phyloP scores from a whole-genome alignment of 106 monocot genomes.

The Dendrobium huoshanense region DNA sequence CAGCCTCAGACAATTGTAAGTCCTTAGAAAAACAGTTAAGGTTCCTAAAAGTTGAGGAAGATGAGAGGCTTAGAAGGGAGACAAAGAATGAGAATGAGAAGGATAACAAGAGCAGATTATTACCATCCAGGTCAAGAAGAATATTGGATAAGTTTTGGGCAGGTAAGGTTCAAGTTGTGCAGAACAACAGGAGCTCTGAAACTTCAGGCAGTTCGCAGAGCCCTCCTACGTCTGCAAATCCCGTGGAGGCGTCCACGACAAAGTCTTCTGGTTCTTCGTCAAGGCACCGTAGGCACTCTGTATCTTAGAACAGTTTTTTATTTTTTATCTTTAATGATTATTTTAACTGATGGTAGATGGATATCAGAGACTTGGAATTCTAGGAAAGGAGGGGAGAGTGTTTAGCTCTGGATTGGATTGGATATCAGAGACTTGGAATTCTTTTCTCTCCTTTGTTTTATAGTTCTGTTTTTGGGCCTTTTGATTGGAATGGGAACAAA shows the following conservation, averaged over 20 bases:
- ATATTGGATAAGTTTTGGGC: conserved; percentile 78
- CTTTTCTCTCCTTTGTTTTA: neutral
- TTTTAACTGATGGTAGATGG: neutral
- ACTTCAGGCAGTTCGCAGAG: conserved; percentile 77
- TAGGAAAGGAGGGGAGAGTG: too few species aligned
- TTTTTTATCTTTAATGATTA: neutral
- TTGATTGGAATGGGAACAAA: neutral
- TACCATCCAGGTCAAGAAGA: conserved; percentile 64
- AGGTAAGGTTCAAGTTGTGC: conserved; percentile 33
- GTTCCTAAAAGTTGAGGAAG: conserved; percentile 23
- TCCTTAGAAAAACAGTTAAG: conserved; percentile 28
- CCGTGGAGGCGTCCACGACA: conserved; percentile 19
- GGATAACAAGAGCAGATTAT: conserved; percentile 21
- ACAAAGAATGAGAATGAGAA: conserved; percentile 12
- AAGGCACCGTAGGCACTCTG: conserved; percentile 63
- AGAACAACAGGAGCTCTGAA: conserved; percentile 48
- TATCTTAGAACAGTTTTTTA: conserved; percentile 37
- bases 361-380: neutral
- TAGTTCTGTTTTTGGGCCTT: neutral
- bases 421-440: too few species aligned
- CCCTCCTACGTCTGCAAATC: conserved; percentile 38
- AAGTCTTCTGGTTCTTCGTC: conserved; percentile 56
- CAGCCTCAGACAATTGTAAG: conserved; percentile 15
- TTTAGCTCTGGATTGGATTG: neutral
- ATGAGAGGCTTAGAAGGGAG: conserved; percentile 5